Conservation (phyloP, 176 grass and related monocot species). For the Oropetium thomaeum region DNA sequence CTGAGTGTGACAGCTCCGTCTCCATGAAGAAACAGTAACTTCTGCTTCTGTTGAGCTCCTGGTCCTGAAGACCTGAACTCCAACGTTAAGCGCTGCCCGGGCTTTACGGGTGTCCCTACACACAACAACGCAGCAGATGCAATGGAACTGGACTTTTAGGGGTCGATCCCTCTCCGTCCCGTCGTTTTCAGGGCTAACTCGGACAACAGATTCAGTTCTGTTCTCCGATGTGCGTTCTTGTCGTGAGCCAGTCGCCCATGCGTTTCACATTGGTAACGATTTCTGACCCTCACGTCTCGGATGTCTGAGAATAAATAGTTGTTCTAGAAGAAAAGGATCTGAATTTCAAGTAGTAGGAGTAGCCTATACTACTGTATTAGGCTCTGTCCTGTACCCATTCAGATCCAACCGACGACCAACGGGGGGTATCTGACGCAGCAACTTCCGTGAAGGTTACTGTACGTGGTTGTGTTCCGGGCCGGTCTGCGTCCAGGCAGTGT, state of each 20-base stretch:
- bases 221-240: slow-evolving; percentile 17
- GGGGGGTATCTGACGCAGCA: neutral
- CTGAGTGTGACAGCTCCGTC: neutral
- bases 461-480: neutral
- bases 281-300: neutral
- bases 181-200: slow-evolving; percentile 30
- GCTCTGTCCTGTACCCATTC: neutral
- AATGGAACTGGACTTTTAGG: slow-evolving; percentile 26
- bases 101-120: slow-evolving; percentile 27
- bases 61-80: too few species aligned
- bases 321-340: slow-evolving; percentile 34
- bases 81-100: too few species aligned
- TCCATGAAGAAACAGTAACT: neutral
- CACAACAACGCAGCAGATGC: neutral
- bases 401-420: neutral
- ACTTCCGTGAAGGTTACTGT: slow-evolving; percentile 1
- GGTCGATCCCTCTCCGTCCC: slow-evolving; percentile 20
- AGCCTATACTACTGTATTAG: neutral
- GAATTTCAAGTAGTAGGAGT: neutral
- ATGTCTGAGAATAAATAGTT: neutral
- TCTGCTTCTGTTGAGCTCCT: neutral
- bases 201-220: neutral
- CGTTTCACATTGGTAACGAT: slow-evolving; percentile 15
- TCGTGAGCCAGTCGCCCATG: slow-evolving; percentile 13
- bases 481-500: neutral